A percentile compares a stretch with the other conserved stretches of the same genome.
Conservation (phyloP, 495 filamentous ascomycete species). For the Lichenothelia convexa region DNA sequence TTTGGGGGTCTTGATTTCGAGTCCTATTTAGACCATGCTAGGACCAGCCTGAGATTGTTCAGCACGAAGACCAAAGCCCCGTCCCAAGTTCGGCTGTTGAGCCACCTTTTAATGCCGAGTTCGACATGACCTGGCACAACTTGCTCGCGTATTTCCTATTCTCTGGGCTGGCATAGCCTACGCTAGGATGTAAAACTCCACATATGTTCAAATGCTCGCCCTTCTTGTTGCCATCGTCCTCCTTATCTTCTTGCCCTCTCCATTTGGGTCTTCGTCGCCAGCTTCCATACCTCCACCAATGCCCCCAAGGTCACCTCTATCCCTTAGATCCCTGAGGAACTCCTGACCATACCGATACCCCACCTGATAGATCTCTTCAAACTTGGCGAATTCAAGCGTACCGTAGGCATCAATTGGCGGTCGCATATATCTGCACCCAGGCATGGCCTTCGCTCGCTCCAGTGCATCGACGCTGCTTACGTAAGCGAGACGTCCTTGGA, state of each 20-base stretch:
- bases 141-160: too few species aligned
- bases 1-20: too few species aligned
- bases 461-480: constrained; percentile 84
- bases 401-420: constrained; percentile 88
- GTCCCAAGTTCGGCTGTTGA: too few species aligned
- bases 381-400: constrained; percentile 89
- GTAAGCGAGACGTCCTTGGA: constrained; percentile 86
- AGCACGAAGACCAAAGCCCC: too few species aligned
- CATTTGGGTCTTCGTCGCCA: too few species aligned
- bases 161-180: too few species aligned
- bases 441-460: constrained; percentile 72
- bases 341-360: constrained; percentile 73
- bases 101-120: too few species aligned
- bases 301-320: constrained; percentile 52
- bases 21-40: too few species aligned
- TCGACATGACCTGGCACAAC: too few species aligned
- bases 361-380: constrained; percentile 86
- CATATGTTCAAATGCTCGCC: constrained; percentile 58
- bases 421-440: constrained; percentile 85
- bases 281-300: constrained; percentile 45
- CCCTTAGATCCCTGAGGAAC: constrained; percentile 53
- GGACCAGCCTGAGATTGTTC: too few species aligned
- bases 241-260: constrained; percentile 73
- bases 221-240: constrained; percentile 86
- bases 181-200: too few species aligned